phyloP scores from a whole-genome alignment of 169 alveolate genomes.

The Cryptosporidium sp. region DNA sequence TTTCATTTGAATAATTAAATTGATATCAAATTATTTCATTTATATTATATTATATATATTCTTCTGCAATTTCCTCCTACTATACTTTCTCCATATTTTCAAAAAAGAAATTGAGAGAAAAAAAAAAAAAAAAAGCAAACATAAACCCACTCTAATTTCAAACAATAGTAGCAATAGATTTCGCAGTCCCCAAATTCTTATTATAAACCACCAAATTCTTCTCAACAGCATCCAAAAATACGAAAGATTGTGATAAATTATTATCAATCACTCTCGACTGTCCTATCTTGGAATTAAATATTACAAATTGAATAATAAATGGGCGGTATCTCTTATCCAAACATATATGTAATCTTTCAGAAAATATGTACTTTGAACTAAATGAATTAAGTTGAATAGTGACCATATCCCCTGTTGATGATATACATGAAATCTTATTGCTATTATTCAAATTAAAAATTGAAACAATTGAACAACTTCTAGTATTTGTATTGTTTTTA shows the following conservation, averaged over 20 bases:
- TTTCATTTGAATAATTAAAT: neutral
- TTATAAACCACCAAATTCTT: conserved; percentile 59
- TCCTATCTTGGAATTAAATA: conserved; percentile 37
- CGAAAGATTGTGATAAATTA: conserved; percentile 33
- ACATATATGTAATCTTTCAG: conserved; percentile 60
- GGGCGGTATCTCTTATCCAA: conserved; percentile 59
- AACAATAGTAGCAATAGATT: conserved; percentile 36
- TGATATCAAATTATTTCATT: neutral
- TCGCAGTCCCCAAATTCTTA: conserved; percentile 39
- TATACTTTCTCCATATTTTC: neutral
- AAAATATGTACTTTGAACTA: conserved; percentile 4
- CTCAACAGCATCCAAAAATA: conserved; percentile 70
- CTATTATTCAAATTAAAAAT: conserved; percentile 24
- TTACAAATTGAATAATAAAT: conserved; percentile 51
- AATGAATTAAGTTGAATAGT: conserved; percentile 11
- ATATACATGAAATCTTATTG: conserved; percentile 37
- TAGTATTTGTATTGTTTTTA: neutral
- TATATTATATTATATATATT: neutral
- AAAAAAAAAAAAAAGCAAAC: neutral
- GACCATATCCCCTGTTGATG: conserved; percentile 69
- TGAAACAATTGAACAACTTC: conserved; percentile 67
- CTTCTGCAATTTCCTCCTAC: neutral
- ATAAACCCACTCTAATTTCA: neutral
- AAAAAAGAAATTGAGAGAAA: neutral
- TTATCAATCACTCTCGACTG: conserved; percentile 23